Evolutionary conservation across 306 rosid species (phyloP), one percentile per base, ranked within the genome.

Genomic region (Gillenia trifoliata): DNA sequence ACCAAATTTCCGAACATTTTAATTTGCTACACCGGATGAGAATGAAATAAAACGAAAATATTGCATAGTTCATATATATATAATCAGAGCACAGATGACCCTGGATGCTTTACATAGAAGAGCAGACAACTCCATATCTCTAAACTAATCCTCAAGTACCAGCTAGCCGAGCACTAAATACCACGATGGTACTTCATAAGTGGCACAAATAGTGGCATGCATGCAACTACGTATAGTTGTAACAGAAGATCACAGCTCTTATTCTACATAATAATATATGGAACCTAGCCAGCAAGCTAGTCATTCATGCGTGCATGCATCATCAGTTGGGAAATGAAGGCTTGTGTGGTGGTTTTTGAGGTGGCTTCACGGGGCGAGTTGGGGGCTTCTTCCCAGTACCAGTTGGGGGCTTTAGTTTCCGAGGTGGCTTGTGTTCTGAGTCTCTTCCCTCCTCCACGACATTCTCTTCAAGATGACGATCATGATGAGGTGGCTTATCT

Each of bases 271-370:
- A 56, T 33, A 29, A 19, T 11, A 30, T 50, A 45, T 45, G 52
- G 25, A 70, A 70, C 38, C 20, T 19, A 45, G 52, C 34, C 25
- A 71, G 65, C 17, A 22, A 55, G 9, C 25, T 33, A 28, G 22
- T 7, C 4, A 61, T 61, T 2, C 38, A 61, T 33, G 66, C 26
- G 33, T 60, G 65, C 60, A 54, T 59, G 64, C 12, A 50, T 4
- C 16, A 59, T 49, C 29, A 49, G 36, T 49, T 28, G 8, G 55
- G 67, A 25, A 45, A 40, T 40, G 76, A 56, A 38, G 56, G 76
- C 20, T 38, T 59, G 67, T 72, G 75, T 6, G 75, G 65, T 54
- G 65, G 65, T 9, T 71, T 71, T 28, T 70, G 38, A 16, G 66
- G 75, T 28, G 38, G 40, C 66, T 62, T 62, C 22, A 59, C 34